Evolutionary conservation across 2,329 filamentous ascomycete species (phyloP).

Genomic region (Ophiocordyceps camponoti-saundersi): DNA sequence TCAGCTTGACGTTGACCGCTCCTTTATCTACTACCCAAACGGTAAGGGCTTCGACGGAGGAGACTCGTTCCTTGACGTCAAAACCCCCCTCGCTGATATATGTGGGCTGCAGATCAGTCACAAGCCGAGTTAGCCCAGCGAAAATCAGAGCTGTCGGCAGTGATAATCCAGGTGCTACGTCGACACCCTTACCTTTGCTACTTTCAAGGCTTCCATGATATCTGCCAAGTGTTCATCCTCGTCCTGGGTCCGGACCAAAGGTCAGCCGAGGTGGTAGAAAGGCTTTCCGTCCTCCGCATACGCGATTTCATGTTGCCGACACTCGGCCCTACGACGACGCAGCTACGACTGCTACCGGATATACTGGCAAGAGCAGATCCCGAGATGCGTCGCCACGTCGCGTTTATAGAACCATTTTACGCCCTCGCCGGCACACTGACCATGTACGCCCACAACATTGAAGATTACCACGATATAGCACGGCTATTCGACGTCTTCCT

Average conservation of each 20-base stretch:
- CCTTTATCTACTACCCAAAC: slow-evolving; percentile 92
- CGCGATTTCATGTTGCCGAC: slow-evolving; percentile 95
- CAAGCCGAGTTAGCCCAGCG: slow-evolving; percentile 50
- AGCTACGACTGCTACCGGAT: slow-evolving; percentile 74
- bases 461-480: slow-evolving; percentile 74
- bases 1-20: slow-evolving; percentile 76
- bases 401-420: slow-evolving; percentile 71
- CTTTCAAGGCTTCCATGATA: slow-evolving; percentile 98
- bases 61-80: neutral
- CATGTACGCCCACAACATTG: slow-evolving; percentile 91
- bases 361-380: slow-evolving; percentile 61
- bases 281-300: slow-evolving; percentile 80
- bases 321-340: slow-evolving; percentile 61
- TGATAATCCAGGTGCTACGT: slow-evolving; percentile 71
- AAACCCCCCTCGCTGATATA: neutral
- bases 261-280: slow-evolving; percentile 49
- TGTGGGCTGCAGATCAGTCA: slow-evolving; percentile 37
- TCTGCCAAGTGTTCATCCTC: slow-evolving; percentile 85
- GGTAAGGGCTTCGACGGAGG: slow-evolving; percentile 26
- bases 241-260: slow-evolving; percentile 47
- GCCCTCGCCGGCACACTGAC: slow-evolving; percentile 87
- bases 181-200: slow-evolving; percentile 74
- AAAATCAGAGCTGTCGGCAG: slow-evolving; percentile 58
- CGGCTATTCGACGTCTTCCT: slow-evolving; percentile 86
- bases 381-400: slow-evolving; percentile 56